phyloP scores from a whole-genome alignment of 805 yeast species.

The Teunomyces aglyptinius region DNA sequence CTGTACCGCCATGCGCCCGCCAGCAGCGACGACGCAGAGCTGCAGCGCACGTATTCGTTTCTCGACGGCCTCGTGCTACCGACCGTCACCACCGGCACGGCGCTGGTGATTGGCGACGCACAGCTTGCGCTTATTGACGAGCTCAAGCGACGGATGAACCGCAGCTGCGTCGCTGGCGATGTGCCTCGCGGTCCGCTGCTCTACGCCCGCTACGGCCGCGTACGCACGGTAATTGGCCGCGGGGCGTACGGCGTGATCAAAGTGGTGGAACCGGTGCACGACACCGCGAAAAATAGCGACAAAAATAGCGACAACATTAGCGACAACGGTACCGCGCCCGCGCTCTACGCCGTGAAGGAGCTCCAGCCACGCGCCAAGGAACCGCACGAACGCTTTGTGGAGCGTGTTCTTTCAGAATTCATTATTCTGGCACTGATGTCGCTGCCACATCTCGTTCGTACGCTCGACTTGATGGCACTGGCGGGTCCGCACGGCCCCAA shows the following conservation, averaged over 20 bases:
- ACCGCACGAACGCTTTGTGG: slow-evolving; percentile 47
- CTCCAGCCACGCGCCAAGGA: slow-evolving; percentile 24
- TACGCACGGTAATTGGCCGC: slow-evolving; percentile 39
- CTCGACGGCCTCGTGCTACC: slow-evolving; percentile 23
- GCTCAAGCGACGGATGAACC: slow-evolving; percentile 17
- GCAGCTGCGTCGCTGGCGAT: background rate
- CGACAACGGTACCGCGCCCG: too few relatives aligned
- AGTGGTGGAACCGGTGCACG: slow-evolving; percentile 27
- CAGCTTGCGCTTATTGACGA: slow-evolving; percentile 25
- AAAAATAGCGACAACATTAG: too few relatives aligned
- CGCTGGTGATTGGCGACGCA: slow-evolving; percentile 25
- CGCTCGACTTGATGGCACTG: slow-evolving; percentile 66
- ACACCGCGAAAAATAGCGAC: background rate
- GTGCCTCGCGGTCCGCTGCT: background rate
- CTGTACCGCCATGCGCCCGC: slow-evolving; percentile 13
- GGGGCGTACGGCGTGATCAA: slow-evolving; percentile 51
- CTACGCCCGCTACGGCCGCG: slow-evolving; percentile 30
- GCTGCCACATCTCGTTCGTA: slow-evolving; percentile 73
- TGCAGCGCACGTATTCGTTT: slow-evolving; percentile 31
- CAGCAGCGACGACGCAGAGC: slow-evolving; percentile 31
- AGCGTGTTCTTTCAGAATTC: slow-evolving; percentile 85
- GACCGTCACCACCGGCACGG: slow-evolving; percentile 15
- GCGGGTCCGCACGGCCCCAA: slow-evolving; percentile 12
- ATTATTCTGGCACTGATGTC: slow-evolving; percentile 78
- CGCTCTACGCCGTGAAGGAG: slow-evolving; percentile 35